Evolutionary conservation across 2,329 filamentous ascomycete genomes (phyloP).

Genomic region (Raffaelea albimanens): DNA sequence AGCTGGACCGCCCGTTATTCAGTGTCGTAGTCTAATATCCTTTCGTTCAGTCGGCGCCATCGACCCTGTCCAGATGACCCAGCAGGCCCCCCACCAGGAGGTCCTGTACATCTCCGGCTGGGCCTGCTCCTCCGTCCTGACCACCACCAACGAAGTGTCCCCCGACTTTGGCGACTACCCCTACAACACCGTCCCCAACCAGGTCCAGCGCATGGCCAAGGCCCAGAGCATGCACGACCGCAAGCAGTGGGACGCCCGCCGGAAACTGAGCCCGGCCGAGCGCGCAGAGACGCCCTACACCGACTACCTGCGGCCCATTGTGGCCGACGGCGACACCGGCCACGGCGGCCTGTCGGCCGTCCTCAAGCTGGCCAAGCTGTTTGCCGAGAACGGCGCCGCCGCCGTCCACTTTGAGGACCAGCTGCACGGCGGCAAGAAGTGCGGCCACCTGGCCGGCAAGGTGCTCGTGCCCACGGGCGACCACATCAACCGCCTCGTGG

Average conservation of each 20-base stretch:
- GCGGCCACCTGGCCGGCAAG: constrained; percentile 91
- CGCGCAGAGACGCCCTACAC: constrained; percentile 69
- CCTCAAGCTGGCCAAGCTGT: constrained; percentile 91
- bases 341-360: constrained; percentile 90
- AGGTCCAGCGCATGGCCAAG: constrained; percentile 92
- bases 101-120: constrained; percentile 94
- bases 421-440: constrained; percentile 96
- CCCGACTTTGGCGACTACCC: constrained; percentile 98
- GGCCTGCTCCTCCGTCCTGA: constrained; percentile 91
- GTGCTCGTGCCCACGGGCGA: constrained; percentile 89
- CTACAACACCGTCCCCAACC: constrained; percentile 97
- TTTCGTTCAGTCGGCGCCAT: constrained; percentile 72
- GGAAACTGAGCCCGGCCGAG: constrained; percentile 66
- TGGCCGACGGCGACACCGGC: constrained; percentile 93
- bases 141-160: constrained; percentile 91
- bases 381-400: constrained; percentile 92
- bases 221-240: constrained; percentile 95
- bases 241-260: constrained; percentile 81
- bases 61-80: constrained; percentile 98
- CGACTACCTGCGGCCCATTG: constrained; percentile 89
- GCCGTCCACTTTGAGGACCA: constrained; percentile 98
- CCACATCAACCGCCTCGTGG: constrained; percentile 90
- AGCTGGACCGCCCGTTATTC: not conserved
- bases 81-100: constrained; percentile 92
- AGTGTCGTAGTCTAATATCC: not conserved